Base-by-base conservation (phyloP, 1,284 basidiomycete species). In the Apiotrichum domesticum region DNA sequence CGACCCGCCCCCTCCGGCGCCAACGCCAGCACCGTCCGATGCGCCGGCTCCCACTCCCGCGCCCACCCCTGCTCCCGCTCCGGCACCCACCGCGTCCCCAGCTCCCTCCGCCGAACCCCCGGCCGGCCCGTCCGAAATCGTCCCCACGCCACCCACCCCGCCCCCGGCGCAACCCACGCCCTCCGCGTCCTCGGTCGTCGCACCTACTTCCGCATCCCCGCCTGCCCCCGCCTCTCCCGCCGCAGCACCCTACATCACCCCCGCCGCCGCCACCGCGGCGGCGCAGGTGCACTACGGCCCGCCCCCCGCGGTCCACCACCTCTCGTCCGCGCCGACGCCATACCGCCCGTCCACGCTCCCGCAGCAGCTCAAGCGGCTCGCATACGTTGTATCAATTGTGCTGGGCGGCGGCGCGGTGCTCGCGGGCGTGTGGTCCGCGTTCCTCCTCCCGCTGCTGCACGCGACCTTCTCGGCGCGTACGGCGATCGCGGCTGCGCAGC, bases 391-490 rank as follows among this genome's bases (percentile, higher is more conserved):
- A 44, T 71, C 71, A 6, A 44, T 77, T 35, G 51, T 71, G 14
- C 56, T 77, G 1, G 74, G 74, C 15, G 58, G 68, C 10, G 63
- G 67, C 9, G 67, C 70, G 2, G 46, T 70, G 8, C 45, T 72
- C 32, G 69, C 71, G 0, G 63, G 63, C 3, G 57, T 72, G 48
- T 77, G 73, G 70, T 70, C 67, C 14, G 58, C 56, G 15, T 71
- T 75, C 61, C 57, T 77, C 37, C 63, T 77, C 0, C 75, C 75
- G 1, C 65, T 74, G 1, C 59, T 77, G 13, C 73, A 75, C 52
- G 67, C 75, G 4, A 66, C 66, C 7, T 75, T 72, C 58, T 69
- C 69, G 0, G 76, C 76, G 4, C 57, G 75, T 33, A 62, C 66
- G 46, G 73, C 68, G 4, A 45, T 77, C 32, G 64, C 66, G 5